Evolutionary conservation across 805 yeast genomes (phyloP), one percentile per base, ranked within the genome.

Genomic region (Pichia gijzeniarum): DNA sequence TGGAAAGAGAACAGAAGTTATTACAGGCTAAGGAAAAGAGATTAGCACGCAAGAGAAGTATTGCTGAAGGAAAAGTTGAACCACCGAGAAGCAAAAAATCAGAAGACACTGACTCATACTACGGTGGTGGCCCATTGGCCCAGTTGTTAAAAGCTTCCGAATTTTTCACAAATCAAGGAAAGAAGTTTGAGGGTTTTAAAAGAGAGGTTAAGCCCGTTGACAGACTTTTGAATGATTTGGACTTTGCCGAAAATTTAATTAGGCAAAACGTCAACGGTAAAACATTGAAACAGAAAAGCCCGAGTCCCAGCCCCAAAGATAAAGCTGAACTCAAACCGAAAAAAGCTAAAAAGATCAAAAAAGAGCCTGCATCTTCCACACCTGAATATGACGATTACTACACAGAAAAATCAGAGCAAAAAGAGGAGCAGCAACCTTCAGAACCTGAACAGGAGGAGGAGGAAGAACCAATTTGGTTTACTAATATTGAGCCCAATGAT

Each of bases 131-230:
- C 13, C 41, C 45, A 35, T 25, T 54, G 20, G 54, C 56, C 1
- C 48, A 35, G 35, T 46, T 62, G 13, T 40, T 57, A 16, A 55
- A 55, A 21, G 63, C 64, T 3, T 51, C 65, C 5, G 43, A 46
- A 22, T 52, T 49, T 45, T 60, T 62, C 35, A 52, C 59, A 2
- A 53, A 48, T 36, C 47, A 53, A 9, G 63, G 60, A 5, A 51
- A 49, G 13, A 51, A 54, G n/a, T 54, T 50, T 28, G 54, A 55
- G 34, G 43, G 50, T 7, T 28, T 40, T 9, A 47, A 37, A 21
- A 44, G 60, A 44, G 51, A 54, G 28, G 47, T 51, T 20, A 57
- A 53, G 36, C 56, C 56, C 8, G 56, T 53, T 12, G 50, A 51
- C 14, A 51, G 60, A 38, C 56, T 53, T 16, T 58, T 58, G 1